Percentiles rank a stretch among this genome's conserved stretches.
Evolutionary conservation across 768 basidiomycete species (phyloP).

Genomic region (Lyophyllum shimeji): DNA sequence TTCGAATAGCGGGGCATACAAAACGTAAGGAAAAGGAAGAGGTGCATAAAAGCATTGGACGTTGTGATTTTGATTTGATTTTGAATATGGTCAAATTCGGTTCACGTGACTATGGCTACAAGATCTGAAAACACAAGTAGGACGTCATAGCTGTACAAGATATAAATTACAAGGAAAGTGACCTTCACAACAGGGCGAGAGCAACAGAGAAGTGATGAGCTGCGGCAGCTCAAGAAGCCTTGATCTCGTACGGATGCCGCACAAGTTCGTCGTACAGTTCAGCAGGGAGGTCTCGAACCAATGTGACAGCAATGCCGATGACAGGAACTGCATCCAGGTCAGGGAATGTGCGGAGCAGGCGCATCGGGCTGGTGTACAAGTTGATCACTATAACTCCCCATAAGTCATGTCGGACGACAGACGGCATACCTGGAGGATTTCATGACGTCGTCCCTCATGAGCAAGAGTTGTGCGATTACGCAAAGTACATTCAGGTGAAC

Average conservation of each 20-base stretch:
- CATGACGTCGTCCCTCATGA: constrained; percentile 92
- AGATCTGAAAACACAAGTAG: too few species aligned
- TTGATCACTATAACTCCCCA: constrained; percentile 1
- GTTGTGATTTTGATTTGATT: constrained; percentile 13
- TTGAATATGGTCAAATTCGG: constrained; percentile 17
- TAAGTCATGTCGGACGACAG: not conserved
- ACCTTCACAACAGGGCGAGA: constrained; percentile 3
- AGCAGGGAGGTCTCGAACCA: constrained; percentile 87
- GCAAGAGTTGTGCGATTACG: constrained; percentile 90
- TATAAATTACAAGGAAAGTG: constrained; percentile 3
- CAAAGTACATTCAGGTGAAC: constrained; percentile 96
- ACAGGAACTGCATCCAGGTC: constrained; percentile 85
- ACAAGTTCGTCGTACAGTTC: constrained; percentile 89
- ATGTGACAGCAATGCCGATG: constrained; percentile 90
- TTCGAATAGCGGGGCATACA: not conserved
- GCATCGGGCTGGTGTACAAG: constrained; percentile 74
- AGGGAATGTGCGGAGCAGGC: constrained; percentile 89
- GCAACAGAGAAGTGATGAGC: not conserved
- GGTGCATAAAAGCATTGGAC: not conserved
- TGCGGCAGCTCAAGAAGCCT: constrained; percentile 16
- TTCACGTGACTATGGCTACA: constrained; percentile 13
- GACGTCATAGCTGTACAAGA: constrained; percentile 2
- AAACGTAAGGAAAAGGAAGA: not conserved
- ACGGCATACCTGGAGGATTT: constrained; percentile 69
- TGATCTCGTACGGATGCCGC: constrained; percentile 76